phyloP scores from a whole-genome alignment of 1,284 basidiomycete species.

The Malassezia equina region DNA sequence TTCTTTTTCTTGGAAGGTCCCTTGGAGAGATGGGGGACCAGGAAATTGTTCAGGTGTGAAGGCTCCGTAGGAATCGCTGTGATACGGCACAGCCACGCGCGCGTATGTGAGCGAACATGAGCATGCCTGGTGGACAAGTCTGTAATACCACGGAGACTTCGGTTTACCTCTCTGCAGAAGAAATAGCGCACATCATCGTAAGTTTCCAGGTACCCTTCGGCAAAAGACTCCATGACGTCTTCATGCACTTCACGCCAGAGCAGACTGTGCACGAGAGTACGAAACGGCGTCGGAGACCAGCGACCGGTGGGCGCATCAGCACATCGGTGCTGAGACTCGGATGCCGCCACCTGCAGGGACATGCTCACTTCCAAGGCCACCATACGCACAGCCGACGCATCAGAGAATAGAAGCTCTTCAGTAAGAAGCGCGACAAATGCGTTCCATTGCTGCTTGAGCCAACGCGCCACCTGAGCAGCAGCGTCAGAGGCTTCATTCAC shows the following conservation, averaged over 20 bases:
- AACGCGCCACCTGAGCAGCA: constrained; percentile 22
- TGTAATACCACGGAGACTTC: constrained; percentile 21
- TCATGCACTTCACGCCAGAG: constrained; percentile 16
- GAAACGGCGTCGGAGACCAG: constrained; percentile 10
- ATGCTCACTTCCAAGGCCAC: constrained; percentile 20
- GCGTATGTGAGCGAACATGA: constrained; percentile 56
- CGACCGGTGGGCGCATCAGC: neutral
- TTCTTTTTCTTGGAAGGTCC: constrained; percentile 24
- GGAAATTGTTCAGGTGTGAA: constrained; percentile 73
- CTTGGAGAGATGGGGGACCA: constrained; percentile 53
- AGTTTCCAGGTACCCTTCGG: constrained; percentile 32
- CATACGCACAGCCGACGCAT: neutral
- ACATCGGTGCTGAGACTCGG: neutral
- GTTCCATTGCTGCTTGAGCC: constrained; percentile 40
- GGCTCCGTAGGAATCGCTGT: constrained; percentile 69
- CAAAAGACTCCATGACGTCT: constrained; percentile 33
- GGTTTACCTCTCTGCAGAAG: constrained; percentile 68
- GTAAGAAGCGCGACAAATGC: constrained; percentile 20
- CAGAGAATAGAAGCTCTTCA: constrained; percentile 14
- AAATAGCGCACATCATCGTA: constrained; percentile 76
- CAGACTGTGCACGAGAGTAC: constrained; percentile 3
- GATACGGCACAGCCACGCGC: constrained; percentile 66
- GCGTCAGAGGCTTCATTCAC: constrained; percentile 16
- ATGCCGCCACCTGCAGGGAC: constrained; percentile 15
- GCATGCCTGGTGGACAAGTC: constrained; percentile 20